phyloP scores from a whole-genome alignment of 345 rosid genomes.

The Gossypium mustelinum region DNA sequence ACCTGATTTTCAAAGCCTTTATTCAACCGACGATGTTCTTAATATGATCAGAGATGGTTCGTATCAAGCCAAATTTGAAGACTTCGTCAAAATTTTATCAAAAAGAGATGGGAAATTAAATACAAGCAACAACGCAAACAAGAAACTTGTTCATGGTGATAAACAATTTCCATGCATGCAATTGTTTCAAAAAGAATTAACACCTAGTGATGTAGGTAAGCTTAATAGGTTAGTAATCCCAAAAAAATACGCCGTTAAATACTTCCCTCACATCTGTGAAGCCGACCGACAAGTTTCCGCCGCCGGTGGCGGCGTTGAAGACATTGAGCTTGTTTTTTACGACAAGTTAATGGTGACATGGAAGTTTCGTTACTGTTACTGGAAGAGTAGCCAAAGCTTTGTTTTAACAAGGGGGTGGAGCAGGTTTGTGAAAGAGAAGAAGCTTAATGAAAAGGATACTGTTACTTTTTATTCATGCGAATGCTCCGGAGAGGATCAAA shows the following conservation, averaged over 20 bases:
- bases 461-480: constrained; percentile 27
- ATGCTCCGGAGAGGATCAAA: constrained; percentile 4
- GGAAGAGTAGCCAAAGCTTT: constrained; percentile 51
- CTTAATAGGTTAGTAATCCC: constrained; percentile 88
- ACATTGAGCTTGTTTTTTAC: constrained; percentile 34
- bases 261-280: constrained; percentile 38
- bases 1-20: constrained; percentile 39
- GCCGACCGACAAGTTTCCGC: constrained; percentile 1
- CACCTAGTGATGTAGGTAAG: constrained; percentile 86
- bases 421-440: constrained; percentile 40
- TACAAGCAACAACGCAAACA: constrained; percentile 2
- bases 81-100: constrained; percentile 27
- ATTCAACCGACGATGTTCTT: constrained; percentile 35
- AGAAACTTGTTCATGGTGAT: constrained; percentile 17
- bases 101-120: constrained; percentile 8
- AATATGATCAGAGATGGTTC: constrained; percentile 70
- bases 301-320: constrained; percentile 10
- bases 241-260: constrained; percentile 57
- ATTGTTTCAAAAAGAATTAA: constrained; percentile 68
- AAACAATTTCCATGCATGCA: constrained; percentile 26
- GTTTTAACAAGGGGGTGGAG: constrained; percentile 59
- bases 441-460: constrained; percentile 28
- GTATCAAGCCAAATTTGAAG: constrained; percentile 48
- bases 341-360: constrained; percentile 42
- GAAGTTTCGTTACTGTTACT: constrained; percentile 51